Base-by-base conservation (phyloP, 352 stramenopile species). In the Albugo laibachii region DNA sequence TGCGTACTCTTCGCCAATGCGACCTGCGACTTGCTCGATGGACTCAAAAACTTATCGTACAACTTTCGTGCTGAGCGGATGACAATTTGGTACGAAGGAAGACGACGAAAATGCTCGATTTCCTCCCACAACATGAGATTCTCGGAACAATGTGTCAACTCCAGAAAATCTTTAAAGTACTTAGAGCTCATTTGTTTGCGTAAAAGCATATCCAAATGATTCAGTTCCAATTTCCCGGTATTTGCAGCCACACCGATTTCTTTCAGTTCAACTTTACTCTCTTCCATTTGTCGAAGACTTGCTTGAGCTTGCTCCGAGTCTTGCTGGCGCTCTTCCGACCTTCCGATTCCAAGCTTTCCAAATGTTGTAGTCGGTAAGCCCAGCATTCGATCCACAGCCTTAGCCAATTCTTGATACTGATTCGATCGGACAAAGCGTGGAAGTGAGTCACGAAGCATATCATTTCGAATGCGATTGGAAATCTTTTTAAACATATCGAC, bases 401-500 rank as follows among this genome's bases (percentile, higher is more conserved):
- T 43, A 14, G 78, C 79, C 16, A 88, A 59, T 0, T 88, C 69
- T 18, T 51, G 62, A 47, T 86, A 83, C 34, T 72, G 66, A 15
- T 51, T 46, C 1, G 73, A 76, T 51, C 86, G 85, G 52, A 88
- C 69, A 38, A 86, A 88, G 1, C 76, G 68, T 13, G 65, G 69
- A 42, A 88, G 48, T 18, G 76, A 83, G 44, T 88, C 76, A 47
- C 83, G 72, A 20, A 88, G 58, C 66, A 88, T 81, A 0, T 72
- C 74, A 13, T 83, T 61, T 1, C 66, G 64, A 24, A 83, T 63
- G 3, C 73, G 59, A 21, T 52, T 62, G 15, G 68, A 66, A 45
- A 85, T 85, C 37, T 71, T 73, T 48, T 84, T 85, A 50, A 88
- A 88, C 76, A 88, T 88, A 41, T 88, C 76, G 20, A 86, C 71